phyloP scores from a whole-genome alignment of 2,329 filamentous ascomycete genomes.

The Fusarium subtropicale region DNA sequence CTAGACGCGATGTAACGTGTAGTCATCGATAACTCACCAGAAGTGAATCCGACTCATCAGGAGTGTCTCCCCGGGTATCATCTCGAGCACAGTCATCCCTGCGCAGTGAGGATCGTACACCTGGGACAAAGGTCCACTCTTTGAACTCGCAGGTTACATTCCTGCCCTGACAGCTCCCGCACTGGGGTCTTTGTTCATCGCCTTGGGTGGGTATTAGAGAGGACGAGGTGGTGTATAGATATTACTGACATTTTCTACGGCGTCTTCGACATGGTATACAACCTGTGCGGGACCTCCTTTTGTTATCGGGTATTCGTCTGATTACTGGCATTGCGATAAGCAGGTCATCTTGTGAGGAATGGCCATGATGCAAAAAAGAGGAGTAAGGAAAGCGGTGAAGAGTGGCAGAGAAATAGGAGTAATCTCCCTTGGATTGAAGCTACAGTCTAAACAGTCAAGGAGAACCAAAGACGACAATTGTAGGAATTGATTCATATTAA shows the following conservation, averaged over 20 bases:
- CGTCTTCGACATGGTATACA: constrained; percentile 36
- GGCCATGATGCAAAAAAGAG: constrained; percentile 16
- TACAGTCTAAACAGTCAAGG: too few relatives aligned
- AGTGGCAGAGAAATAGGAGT: not conserved
- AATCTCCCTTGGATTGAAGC: too few relatives aligned
- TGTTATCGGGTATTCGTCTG: constrained; percentile 33
- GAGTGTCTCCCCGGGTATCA: not conserved
- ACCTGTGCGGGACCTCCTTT: constrained; percentile 27
- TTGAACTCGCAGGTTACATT: constrained; percentile 34
- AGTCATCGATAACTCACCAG: not conserved
- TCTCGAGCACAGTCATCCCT: not conserved
- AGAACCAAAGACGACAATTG: not conserved
- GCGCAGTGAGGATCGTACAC: constrained; percentile 8
- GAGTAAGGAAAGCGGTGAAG: constrained; percentile 8
- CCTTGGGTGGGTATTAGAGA: constrained; percentile 6
- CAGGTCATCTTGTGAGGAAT: constrained; percentile 3
- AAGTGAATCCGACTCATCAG: not conserved
- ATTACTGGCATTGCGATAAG: constrained; percentile 29
- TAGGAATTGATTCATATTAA: too few relatives aligned
- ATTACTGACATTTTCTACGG: constrained; percentile 28
- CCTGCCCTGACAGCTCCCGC: constrained; percentile 28
- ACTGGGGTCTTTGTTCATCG: constrained; percentile 33
- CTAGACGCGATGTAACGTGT: fast-evolving
- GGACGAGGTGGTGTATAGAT: too few relatives aligned
- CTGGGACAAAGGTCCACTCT: constrained; percentile 33